Evolutionary conservation across 371 early-diverging fungal genomes (phyloP), one percentile per base, ranked within the genome.

Genomic region (Lichtheimia corymbifera): DNA sequence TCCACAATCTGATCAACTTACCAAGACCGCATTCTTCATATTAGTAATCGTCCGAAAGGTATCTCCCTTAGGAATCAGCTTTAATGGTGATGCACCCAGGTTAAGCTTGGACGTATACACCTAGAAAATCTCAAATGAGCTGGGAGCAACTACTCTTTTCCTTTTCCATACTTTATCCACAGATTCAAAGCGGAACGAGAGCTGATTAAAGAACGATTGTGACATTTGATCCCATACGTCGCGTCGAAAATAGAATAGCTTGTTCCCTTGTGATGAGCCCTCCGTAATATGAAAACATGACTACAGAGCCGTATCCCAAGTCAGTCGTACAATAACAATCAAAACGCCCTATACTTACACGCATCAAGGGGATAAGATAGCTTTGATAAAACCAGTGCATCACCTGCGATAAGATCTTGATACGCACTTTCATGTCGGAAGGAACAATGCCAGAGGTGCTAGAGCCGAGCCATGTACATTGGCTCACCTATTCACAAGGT

Each of bases 41-140:
- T 92, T 91, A 40, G 78, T 80, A 59, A 93, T 91, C 5, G 85
- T 77, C 7, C 93, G 80, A 17, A 89, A 71, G 2, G 85, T 88
- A 12, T 64, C 45, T 18, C 73, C 81, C 64, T 93, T 93, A 17
- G 93, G 93, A 9, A 93, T 66, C 14, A 93, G 71, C 4, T 90
- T 78, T 13, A 92, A 58, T 40, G 61, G 71, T 14, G 89, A 84
- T 62, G 76, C 83, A 0, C 77, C 75, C 9, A 88, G 56, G 2
- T 53, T 28, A 5, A 18, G n/a, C 25, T 27, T 24, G 7, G 35
- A 9, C 47, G 11, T 6, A 11, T 9, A 9, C 6, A 11, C 11
- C 35, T 35, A 35, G 11, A 9, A 6, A 5, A 1, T 35, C 9
- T 35, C 35, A 11, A 35, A 35, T 35, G 11, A 11, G 35, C 9